Conservation (phyloP, 164 flowering plant genomes). For the Malania oleifera region DNA sequence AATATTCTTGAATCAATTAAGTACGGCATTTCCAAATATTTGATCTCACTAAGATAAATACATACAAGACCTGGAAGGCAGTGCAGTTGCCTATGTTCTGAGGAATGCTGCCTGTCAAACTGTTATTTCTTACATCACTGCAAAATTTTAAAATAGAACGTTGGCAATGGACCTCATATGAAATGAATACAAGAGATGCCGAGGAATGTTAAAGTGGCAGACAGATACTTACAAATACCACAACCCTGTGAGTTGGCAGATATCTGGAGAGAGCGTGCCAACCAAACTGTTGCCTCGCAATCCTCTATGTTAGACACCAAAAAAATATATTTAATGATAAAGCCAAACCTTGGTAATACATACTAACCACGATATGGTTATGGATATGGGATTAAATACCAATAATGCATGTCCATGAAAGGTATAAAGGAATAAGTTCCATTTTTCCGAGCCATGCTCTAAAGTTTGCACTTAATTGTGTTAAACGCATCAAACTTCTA, state of each 20-base stretch:
- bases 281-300: conserved; percentile 80
- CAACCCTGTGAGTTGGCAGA: conserved; percentile 89
- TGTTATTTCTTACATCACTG: conserved; percentile 96
- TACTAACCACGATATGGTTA: background rate
- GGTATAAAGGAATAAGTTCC: no score
- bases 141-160: conserved; percentile 10
- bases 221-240: conserved; percentile 92
- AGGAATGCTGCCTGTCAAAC: conserved; percentile 88
- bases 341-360: no score
- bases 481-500: no score
- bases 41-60: conserved; percentile 15
- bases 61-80: conserved; percentile 95
- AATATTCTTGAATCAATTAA: conserved; percentile 1
- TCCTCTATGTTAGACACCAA: conserved; percentile 42
- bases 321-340: background rate
- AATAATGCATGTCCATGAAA: no score
- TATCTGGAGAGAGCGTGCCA: conserved; percentile 84
- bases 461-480: no score
- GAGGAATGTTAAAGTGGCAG: background rate
- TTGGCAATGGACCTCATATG: background rate
- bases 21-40: background rate
- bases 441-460: no score
- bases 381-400: background rate
- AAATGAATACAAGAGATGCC: background rate
- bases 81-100: conserved; percentile 85